Percentiles rank a stretch among this genome's conserved stretches.
These are phyloP conservation scores for Chlamydomonas sp. DNA, from an alignment of 139 green algal species.

Conservation along the genomic window DNA sequence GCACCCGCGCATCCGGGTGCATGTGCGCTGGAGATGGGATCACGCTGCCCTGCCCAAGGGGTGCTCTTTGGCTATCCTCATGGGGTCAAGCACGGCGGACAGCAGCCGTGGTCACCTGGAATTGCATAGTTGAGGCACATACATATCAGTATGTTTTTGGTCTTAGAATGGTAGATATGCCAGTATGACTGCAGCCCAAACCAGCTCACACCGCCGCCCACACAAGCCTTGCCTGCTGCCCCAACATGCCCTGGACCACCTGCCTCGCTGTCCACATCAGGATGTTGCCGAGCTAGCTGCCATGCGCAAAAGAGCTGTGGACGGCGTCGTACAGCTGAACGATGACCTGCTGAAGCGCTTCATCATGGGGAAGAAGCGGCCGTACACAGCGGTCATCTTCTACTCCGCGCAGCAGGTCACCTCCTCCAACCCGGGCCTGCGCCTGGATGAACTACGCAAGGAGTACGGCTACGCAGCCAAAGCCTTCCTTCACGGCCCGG, in stretches of 20 bases:
- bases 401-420: conserved; percentile 28
- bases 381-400: conserved; percentile 48
- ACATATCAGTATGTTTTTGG: too few relatives aligned
- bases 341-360: neutral
- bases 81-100: too few relatives aligned
- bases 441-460: conserved; percentile 18
- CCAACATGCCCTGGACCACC: neutral
- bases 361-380: neutral
- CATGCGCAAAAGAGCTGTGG: neutral
- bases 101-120: too few relatives aligned
- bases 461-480: conserved; percentile 45
- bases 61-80: too few relatives aligned
- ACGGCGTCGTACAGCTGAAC: conserved; percentile 10
- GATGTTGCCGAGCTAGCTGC: neutral
- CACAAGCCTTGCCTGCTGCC: neutral
- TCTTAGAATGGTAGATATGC: too few relatives aligned
- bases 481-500: conserved; percentile 21
- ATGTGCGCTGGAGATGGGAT: too few relatives aligned
- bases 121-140: too few relatives aligned
- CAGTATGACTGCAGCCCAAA: too few relatives aligned
- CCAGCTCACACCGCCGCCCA: neutral
- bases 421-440: conserved; percentile 10
- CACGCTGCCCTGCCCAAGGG: too few relatives aligned
- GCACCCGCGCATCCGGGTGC: too few relatives aligned
- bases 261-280: neutral